Base-by-base conservation (phyloP, 768 basidiomycete genomes). In the Phlebiopsis gigantea region DNA sequence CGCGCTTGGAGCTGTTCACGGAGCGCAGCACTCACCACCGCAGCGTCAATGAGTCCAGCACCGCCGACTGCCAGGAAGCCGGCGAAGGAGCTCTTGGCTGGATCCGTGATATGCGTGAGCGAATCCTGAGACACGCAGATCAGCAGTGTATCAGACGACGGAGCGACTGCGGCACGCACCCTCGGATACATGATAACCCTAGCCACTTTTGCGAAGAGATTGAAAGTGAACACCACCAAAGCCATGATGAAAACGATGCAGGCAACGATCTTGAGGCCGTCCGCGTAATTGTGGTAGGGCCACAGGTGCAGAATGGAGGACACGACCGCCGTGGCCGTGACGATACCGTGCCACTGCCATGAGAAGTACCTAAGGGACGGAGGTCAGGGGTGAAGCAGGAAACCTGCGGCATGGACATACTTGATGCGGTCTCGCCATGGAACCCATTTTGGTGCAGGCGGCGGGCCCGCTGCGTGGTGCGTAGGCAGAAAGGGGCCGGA, bases 241-340 rank as follows among this genome's bases (percentile, higher is more conserved):
- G 77, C 75, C 6, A 78, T 59, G 29, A 73, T 65, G 60, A 79
- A 73, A 41, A 75, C 26, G n/a, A 68, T 60, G 10, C 75, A 64
- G 0, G 74, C 72, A 34, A 75, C 64, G 9, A 69, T 62, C 53
- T 69, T 68, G 54, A 76, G 65, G 49, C 63, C 49, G 15, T 66
- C 64, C 46, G 59, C 71, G n/a, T 66, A 65, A 9, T 68, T 66
- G 25, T 75, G 70, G 54, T 78, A 79, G n/a, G 78, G 76, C 39
- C 78, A 73, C 50, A 67, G 67, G 59, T 77, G 71, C 31, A 78
- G 60, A 25, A 79, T 62, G 41, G 73, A 62, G 8, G 73, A 72
- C 21, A 70, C 66, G 22, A 67, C 72, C 5, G 78, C 78, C 1
- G 78, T 78, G 49, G 77, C 77, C 77, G 79, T 79, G 24, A 75